Evolutionary conservation across 371 early-diverging fungal genomes (phyloP), one percentile per base, ranked within the genome.

Genomic region (Basidiobolus meristosporus): DNA sequence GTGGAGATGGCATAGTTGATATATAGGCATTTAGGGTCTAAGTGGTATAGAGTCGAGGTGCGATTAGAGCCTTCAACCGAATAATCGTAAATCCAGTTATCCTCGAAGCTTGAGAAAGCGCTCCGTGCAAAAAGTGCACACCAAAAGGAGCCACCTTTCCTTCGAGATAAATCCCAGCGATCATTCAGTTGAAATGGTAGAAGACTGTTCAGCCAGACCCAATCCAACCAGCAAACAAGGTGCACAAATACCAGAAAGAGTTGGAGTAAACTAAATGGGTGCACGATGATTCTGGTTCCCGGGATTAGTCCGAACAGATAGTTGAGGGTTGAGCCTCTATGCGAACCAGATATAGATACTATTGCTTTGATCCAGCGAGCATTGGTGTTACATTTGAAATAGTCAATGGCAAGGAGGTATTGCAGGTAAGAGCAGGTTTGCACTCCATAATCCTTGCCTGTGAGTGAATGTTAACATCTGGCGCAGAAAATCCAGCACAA

Each of bases 401-500:
- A 50, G 14, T 50, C 38, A 1, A 42, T 45, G 0, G 42, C 15
- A 7, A 50, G 28, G 14, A 50, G 36, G 35, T 50, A 45, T 29
- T 50, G 50, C 7, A 50, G 38, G 17, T 50, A 39, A 22, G 39
- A 37, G 16, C 33, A 35, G n/a, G 43, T 42, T 9, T 41, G 45
- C 7, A 33, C 50, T 12, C 50, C 45, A 34, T 38, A 45, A 2
- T 43, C 50, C 42, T 45, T 45, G 22, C 46, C 50, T 34, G n/a
- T n/a, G 22, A 40, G 19, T 16, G 19, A 10, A 40, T 40, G n/a
- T 38, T 21, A 19, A 19, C n/a, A n/a, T n/a, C n/a, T n/a, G n/a
- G n/a, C n/a, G n/a, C n/a, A n/a, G n/a, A n/a, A n/a, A n/a, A n/a
- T n/a, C n/a, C n/a, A n/a, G n/a, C n/a, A n/a, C n/a, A 31, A 31